Evolutionary conservation across 1,284 basidiomycete species (phyloP).

Genomic region (Sutorius eximius): DNA sequence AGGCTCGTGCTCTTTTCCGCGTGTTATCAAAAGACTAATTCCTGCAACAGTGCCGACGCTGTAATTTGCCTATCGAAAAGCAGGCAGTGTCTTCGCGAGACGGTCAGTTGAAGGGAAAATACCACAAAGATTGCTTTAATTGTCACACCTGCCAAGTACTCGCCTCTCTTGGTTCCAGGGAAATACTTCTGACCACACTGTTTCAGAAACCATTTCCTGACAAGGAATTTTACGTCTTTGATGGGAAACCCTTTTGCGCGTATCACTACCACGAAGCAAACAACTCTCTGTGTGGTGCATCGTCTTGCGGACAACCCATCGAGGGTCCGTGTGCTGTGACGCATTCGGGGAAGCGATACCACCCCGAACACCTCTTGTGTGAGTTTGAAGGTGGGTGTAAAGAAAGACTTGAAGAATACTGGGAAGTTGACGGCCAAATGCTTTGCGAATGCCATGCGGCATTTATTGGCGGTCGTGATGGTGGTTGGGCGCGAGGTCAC

Average conservation of each 20-base stretch:
- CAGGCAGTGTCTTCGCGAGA: conserved; percentile 88
- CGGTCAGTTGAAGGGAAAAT: conserved; percentile 90
- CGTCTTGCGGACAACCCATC: conserved; percentile 81
- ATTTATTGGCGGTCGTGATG: conserved; percentile 21
- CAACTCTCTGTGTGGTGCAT: conserved; percentile 77
- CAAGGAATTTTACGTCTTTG: conserved; percentile 84
- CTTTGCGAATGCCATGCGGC: conserved; percentile 76
- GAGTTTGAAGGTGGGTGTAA: conserved; percentile 61
- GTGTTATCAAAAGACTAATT: conserved; percentile 4
- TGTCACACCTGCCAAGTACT: conserved; percentile 77
- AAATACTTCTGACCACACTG: conserved; percentile 4
- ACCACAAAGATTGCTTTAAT: conserved; percentile 86
- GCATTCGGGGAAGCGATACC: conserved; percentile 74
- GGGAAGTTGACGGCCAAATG: conserved; percentile 81
- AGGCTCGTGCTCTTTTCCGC: conserved; percentile 46
- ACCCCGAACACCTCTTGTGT: conserved; percentile 81
- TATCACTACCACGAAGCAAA: conserved; percentile 91
- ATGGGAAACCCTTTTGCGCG: conserved; percentile 83
- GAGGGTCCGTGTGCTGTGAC: conserved; percentile 88
- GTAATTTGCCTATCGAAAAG: conserved; percentile 81
- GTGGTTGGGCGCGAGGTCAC: conserved; percentile 16
- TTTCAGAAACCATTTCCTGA: conserved; percentile 82
- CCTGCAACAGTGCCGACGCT: conserved; percentile 71
- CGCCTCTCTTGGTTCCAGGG: conserved; percentile 11
- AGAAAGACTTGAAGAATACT: conserved; percentile 73